These are phyloP conservation scores for Lepidium aucheri DNA, from an alignment of 345 rosid genomes.

Conservation along the genomic window DNA sequence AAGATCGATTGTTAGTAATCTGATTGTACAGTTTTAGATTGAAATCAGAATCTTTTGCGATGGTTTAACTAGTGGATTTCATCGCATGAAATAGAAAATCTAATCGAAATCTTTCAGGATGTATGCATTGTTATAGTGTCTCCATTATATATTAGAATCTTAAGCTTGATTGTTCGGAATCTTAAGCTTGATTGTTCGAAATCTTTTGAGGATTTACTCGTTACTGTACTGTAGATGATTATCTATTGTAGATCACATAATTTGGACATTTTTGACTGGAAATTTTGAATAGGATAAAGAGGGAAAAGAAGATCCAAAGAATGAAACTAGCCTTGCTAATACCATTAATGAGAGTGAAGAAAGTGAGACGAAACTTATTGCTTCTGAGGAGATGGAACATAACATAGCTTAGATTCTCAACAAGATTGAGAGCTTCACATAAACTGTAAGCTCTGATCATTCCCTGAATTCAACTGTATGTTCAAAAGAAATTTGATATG, in stretches of 20 bases:
- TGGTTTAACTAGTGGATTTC: neutral
- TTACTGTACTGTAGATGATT: neutral
- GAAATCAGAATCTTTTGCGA: neutral
- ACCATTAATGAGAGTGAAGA: conserved; percentile 47
- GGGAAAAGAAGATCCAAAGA: conserved; percentile 28
- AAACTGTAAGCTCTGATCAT: conserved; percentile 37
- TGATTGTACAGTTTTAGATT: too few species aligned
- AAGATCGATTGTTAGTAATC: neutral
- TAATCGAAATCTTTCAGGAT: too few species aligned
- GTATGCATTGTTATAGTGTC: too few species aligned
- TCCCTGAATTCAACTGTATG: neutral
- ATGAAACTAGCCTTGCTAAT: conserved; percentile 30
- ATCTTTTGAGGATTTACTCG: neutral
- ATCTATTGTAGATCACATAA: neutral
- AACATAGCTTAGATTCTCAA: conserved; percentile 51
- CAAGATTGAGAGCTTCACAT: conserved; percentile 73
- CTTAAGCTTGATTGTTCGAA: too few species aligned
- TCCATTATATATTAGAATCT: too few species aligned
- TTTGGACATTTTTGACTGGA: neutral
- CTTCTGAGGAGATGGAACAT: conserved; percentile 79
- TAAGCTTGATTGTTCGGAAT: too few species aligned
- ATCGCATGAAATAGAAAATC: neutral
- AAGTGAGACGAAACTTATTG: conserved; percentile 37
- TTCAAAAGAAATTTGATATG: neutral
- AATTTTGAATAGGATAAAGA: conserved; percentile 39